Evolutionary conservation across 768 basidiomycete species (phyloP).

Genomic region (Heimioporus sp.): DNA sequence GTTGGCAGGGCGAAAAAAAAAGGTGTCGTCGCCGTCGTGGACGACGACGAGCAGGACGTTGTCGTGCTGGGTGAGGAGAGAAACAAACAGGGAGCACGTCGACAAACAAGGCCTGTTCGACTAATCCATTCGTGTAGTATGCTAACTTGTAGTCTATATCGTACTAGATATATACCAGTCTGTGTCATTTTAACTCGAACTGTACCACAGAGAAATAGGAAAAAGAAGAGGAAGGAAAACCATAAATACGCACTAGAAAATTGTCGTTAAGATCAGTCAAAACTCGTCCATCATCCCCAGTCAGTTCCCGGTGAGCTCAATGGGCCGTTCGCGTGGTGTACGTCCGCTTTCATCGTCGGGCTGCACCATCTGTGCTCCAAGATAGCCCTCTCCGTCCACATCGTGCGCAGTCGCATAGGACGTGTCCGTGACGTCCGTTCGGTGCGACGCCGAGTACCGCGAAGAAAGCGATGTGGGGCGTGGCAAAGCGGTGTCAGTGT

Average conservation of each 20-base stretch:
- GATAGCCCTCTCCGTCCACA: background rate
- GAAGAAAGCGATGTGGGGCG: too few relatives aligned
- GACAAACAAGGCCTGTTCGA: conserved; percentile 14
- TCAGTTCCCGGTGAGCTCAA: too few relatives aligned
- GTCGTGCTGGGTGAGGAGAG: conserved; percentile 6
- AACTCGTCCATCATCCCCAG: too few relatives aligned
- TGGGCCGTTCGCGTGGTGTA: background rate
- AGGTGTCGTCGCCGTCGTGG: conserved; percentile 21
- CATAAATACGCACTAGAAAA: too few relatives aligned
- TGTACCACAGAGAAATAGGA: too few relatives aligned
- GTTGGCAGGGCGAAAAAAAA: conserved; percentile 4
- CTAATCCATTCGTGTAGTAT: background rate
- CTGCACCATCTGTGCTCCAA: too few relatives aligned
- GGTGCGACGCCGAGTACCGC: background rate
- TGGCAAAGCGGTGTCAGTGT: too few relatives aligned
- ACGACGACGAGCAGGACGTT: conserved; percentile 22
- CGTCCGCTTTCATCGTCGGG: background rate
- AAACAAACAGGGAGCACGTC: conserved; percentile 19
- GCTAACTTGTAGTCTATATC: too few relatives aligned
- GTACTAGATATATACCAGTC: too few relatives aligned
- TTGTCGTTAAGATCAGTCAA: too few relatives aligned
- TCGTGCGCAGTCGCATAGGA: conserved; percentile 14
- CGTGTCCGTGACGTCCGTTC: background rate
- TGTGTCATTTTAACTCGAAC: too few relatives aligned
- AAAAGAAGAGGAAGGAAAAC: too few relatives aligned